Evolutionary conservation across 805 yeast genomes (phyloP).

Genomic region (Yueomyces sinensis): DNA sequence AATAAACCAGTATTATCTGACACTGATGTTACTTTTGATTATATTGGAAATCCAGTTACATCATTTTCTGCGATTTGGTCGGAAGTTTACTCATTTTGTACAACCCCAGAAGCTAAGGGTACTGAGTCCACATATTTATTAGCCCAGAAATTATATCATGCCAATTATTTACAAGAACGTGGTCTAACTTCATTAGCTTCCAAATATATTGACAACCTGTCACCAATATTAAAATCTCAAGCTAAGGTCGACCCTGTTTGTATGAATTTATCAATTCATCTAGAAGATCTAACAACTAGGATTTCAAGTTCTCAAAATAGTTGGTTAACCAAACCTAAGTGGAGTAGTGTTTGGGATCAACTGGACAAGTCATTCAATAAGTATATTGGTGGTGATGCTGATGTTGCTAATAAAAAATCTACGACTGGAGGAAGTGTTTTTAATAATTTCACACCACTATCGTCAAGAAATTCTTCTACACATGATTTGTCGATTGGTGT

Average conservation of each 20-base stretch:
- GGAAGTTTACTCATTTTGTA: conserved; percentile 50
- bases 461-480: conserved; percentile 43
- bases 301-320: conserved; percentile 40
- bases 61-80: conserved; percentile 40
- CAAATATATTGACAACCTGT: conserved; percentile 43
- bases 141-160: conserved; percentile 52
- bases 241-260: conserved; percentile 26
- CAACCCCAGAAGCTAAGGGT: conserved; percentile 22
- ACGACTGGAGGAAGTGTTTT: conserved; percentile 26
- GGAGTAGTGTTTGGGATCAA: conserved; percentile 83
- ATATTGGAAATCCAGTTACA: conserved; percentile 28
- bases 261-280: conserved; percentile 21
- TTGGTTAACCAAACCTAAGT: conserved; percentile 70
- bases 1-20: conserved; percentile 14
- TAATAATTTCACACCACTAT: conserved; percentile 55
- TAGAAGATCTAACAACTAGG: conserved; percentile 32
- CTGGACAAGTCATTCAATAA: conserved; percentile 66
- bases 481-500: conserved; percentile 19
- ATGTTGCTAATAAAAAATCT: conserved; percentile 29
- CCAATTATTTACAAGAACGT: conserved; percentile 53
- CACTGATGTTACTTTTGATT: conserved; percentile 26
- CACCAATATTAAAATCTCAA: conserved; percentile 26
- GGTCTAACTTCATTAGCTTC: conserved; percentile 49
- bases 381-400: conserved; percentile 80
- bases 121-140: conserved; percentile 38